These are phyloP conservation scores for Euphorbia lathyris DNA, from an alignment of 345 rosid species.

Conservation along the genomic window DNA sequence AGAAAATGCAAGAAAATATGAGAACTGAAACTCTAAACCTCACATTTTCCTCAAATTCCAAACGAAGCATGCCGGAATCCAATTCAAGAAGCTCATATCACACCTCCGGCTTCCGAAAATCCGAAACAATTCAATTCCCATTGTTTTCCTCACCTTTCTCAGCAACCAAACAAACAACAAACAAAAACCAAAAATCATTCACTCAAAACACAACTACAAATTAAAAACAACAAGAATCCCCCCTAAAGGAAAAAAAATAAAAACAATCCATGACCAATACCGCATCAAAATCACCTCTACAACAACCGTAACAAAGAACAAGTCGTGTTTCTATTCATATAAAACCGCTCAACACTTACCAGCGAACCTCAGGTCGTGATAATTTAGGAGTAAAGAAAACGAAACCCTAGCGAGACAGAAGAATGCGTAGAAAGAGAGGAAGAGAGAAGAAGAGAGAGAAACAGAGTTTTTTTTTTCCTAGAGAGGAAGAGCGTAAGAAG, in stretches of 20 bases:
- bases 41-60: conserved; percentile 13
- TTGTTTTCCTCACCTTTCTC: conserved; percentile 21
- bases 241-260: background rate
- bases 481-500: conserved; percentile 16
- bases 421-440: background rate
- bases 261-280: conserved; percentile 7
- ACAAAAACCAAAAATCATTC: conserved; percentile 7
- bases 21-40: conserved; percentile 10
- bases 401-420: conserved; percentile 25
- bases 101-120: background rate
- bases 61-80: background rate
- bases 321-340: background rate
- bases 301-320: background rate
- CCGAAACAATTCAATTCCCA: conserved; percentile 14
- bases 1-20: conserved; percentile 18
- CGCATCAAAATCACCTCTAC: background rate
- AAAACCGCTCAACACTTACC: conserved; percentile 27
- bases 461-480: background rate
- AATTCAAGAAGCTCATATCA: conserved; percentile 4
- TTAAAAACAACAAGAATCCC: background rate
- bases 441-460: background rate
- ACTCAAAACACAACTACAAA: background rate
- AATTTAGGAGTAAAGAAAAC: conserved; percentile 47
- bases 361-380: conserved; percentile 30
- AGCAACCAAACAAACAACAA: conserved; percentile 26